Evolutionary conservation across 1,284 basidiomycete species (phyloP).

Genomic region (Mycocalia duriaeana): DNA sequence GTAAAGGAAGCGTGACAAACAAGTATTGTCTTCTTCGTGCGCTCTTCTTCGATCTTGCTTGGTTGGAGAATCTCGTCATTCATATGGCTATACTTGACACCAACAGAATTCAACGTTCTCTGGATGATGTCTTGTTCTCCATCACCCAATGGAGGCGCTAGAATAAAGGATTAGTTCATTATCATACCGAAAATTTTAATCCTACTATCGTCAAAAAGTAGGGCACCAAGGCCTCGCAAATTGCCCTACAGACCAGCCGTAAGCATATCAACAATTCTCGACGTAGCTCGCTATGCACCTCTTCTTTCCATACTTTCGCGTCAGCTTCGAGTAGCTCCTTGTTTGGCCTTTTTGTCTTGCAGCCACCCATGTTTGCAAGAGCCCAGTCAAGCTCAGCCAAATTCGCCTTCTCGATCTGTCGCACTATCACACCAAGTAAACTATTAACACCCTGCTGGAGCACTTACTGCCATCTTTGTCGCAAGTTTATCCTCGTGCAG

Average conservation of each 20-base stretch:
- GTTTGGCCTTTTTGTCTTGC: conserved; percentile 28
- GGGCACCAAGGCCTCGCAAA: conserved; percentile 55
- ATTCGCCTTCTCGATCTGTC: conserved; percentile 71
- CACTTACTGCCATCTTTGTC: conserved; percentile 63
- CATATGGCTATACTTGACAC: conserved; percentile 64
- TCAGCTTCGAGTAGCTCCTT: conserved; percentile 46
- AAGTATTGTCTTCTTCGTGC: conserved; percentile 49
- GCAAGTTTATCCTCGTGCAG: conserved; percentile 70
- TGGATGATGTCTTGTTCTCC: conserved; percentile 43
- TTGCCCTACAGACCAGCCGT: conserved; percentile 35
- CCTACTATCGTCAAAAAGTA: conserved; percentile 68
- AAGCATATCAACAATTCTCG: not conserved
- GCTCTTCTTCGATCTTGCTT: conserved; percentile 64
- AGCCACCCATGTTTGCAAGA: conserved; percentile 55
- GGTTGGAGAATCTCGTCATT: conserved; percentile 67
- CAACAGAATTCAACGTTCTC: conserved; percentile 51
- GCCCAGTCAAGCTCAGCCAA: conserved; percentile 75
- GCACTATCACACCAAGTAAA: not conserved
- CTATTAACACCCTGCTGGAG: too few species aligned
- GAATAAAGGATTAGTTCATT: too few species aligned
- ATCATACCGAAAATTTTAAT: too few species aligned
- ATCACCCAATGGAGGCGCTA: conserved; percentile 26
- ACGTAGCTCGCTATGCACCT: conserved; percentile 30
- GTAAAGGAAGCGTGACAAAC: conserved; percentile 26
- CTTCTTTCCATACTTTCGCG: conserved; percentile 45